These are phyloP conservation scores for Phytopythium oedochilum DNA, from an alignment of 352 stramenopile species.

Conservation along the genomic window DNA sequence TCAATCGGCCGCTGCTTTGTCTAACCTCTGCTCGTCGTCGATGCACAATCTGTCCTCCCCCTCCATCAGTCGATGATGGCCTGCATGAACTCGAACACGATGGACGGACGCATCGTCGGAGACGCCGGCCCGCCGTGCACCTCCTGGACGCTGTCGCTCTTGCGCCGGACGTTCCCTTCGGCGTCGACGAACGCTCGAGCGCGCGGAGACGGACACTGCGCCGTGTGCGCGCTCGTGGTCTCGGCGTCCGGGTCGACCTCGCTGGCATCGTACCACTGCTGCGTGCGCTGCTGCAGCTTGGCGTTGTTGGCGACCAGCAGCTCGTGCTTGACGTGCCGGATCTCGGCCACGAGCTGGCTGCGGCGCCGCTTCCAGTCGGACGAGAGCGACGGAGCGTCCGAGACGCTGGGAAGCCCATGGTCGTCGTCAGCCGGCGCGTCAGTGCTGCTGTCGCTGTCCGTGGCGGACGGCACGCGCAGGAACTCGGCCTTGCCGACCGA, in stretches of 20 bases:
- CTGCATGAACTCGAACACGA: slow-evolving; percentile 28
- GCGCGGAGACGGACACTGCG: slow-evolving; percentile 17
- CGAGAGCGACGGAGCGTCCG: background rate
- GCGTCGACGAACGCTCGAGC: slow-evolving; percentile 22
- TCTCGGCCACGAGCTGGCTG: slow-evolving; percentile 13
- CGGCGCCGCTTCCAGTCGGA: slow-evolving; percentile 13
- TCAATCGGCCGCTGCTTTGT: background rate
- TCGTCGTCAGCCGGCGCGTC: background rate
- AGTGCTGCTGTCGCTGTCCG: background rate
- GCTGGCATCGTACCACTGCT: slow-evolving; percentile 26
- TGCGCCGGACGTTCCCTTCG: slow-evolving; percentile 31
- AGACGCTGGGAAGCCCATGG: background rate
- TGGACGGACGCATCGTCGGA: slow-evolving; percentile 10
- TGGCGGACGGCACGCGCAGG: background rate
- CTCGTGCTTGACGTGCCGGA: slow-evolving; percentile 18
- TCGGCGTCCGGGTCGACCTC: slow-evolving; percentile 22
- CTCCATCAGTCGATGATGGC: slow-evolving; percentile 14
- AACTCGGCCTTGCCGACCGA: slow-evolving; percentile 15
- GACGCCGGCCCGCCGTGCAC: background rate
- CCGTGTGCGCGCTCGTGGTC: slow-evolving; percentile 21
- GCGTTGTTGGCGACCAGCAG: slow-evolving; percentile 17
- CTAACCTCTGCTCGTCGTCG: no score
- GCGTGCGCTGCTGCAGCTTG: slow-evolving; percentile 13
- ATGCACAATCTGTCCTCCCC: no score
- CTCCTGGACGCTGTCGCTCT: background rate